Percentiles rank a stretch among this genome's conserved stretches.
These are phyloP conservation scores for Cadophora luteo-olivacea DNA, from an alignment of 2,329 filamentous ascomycete genomes.

Conservation along the genomic window DNA sequence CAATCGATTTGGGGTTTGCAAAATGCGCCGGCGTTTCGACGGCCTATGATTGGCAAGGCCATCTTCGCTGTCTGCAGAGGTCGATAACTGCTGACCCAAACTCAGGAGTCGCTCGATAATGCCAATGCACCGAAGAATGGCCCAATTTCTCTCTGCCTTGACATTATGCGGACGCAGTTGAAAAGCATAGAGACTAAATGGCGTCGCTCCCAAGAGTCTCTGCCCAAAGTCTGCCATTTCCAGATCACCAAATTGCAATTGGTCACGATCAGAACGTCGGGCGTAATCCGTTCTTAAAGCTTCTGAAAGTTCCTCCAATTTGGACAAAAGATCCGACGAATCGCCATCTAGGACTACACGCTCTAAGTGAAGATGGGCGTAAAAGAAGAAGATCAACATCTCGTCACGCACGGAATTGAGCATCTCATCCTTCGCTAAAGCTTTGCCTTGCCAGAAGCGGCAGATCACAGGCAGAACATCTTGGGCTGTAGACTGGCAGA, in stretches of 20 bases:
- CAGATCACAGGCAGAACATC: constrained; percentile 74
- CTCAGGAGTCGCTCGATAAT: constrained; percentile 55
- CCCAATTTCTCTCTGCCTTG: constrained; percentile 66
- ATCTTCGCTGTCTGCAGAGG: constrained; percentile 19
- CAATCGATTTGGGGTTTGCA: constrained; percentile 36
- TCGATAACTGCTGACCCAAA: constrained; percentile 31
- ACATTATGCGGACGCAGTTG: constrained; percentile 59
- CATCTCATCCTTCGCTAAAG: constrained; percentile 62
- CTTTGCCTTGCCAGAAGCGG: constrained; percentile 79
- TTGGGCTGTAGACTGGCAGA: constrained; percentile 64
- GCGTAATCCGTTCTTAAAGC: constrained; percentile 81
- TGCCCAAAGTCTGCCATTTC: constrained; percentile 49
- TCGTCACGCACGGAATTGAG: constrained; percentile 72
- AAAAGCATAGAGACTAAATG: constrained; percentile 58
- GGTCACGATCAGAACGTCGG: constrained; percentile 71
- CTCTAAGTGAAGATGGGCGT: constrained; percentile 69
- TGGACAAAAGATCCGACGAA: constrained; percentile 45
- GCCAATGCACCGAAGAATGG: constrained; percentile 63
- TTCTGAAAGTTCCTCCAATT: constrained; percentile 70
- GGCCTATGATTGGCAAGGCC: constrained; percentile 34
- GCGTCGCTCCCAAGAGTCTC: constrained; percentile 16
- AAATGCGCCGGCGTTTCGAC: constrained; percentile 42
- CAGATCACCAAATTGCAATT: constrained; percentile 81
- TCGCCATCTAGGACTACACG: constrained; percentile 55
- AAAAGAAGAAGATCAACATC: constrained; percentile 75